phyloP scores from a whole-genome alignment of 2,329 filamentous ascomycete genomes.

The Macroventuria anomochaeta region DNA sequence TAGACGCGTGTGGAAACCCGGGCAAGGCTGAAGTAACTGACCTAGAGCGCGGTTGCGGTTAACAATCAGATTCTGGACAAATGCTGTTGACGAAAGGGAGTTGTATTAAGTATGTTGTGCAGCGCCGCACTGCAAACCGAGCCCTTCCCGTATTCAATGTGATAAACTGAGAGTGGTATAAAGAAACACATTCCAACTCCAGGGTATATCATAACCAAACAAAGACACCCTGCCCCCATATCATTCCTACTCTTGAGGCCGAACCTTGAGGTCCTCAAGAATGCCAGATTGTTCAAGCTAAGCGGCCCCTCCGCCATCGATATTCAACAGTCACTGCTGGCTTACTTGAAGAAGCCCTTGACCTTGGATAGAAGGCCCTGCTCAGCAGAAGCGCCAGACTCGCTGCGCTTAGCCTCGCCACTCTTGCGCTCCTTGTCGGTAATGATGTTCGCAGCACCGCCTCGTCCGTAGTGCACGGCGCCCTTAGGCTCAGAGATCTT shows the following conservation, averaged over 20 bases:
- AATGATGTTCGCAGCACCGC: constrained; percentile 72
- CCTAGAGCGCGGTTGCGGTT: background rate
- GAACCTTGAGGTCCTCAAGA: background rate
- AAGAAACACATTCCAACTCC: constrained; percentile 15
- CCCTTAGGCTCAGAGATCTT: constrained; percentile 60
- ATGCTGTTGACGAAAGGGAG: background rate
- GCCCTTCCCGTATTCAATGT: background rate
- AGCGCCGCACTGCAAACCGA: background rate
- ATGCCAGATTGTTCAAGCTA: background rate
- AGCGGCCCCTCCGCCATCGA: background rate
- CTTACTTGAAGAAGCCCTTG: constrained; percentile 58
- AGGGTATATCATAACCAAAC: constrained; percentile 17
- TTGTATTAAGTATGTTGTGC: constrained; percentile 2
- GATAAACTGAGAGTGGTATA: constrained; percentile 14
- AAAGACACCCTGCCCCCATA: constrained; percentile 15
- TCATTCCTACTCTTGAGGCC: background rate
- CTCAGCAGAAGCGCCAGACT: constrained; percentile 19
- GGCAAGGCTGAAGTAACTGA: background rate
- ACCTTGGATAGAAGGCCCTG: constrained; percentile 59
- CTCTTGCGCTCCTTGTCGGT: constrained; percentile 45
- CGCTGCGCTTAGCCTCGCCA: constrained; percentile 42
- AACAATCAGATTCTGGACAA: background rate
- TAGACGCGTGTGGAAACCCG: background rate
- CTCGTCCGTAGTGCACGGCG: constrained; percentile 72
- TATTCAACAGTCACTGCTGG: background rate